phyloP scores from a whole-genome alignment of 805 yeast species.

The Kazachstania psychrophila region DNA sequence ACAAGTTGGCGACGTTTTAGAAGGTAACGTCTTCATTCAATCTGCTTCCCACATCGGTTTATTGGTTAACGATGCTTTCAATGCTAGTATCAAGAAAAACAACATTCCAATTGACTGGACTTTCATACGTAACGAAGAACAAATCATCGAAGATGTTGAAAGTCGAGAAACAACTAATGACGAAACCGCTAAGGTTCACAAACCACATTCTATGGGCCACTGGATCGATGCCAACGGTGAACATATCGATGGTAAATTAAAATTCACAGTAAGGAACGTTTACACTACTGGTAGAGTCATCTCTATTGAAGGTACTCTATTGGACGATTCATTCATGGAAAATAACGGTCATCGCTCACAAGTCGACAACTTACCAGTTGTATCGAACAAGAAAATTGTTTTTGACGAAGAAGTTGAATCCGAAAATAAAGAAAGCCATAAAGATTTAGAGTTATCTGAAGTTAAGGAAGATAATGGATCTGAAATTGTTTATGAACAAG shows the following conservation, averaged over 20 bases:
- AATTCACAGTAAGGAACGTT: conserved; percentile 63
- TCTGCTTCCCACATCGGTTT: conserved; percentile 92
- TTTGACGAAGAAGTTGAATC: conserved; percentile 38
- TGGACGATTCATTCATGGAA: conserved; percentile 22
- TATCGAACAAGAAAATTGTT: conserved; percentile 38
- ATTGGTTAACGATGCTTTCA: conserved; percentile 84
- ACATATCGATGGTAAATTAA: conserved; percentile 73
- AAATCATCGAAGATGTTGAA: conserved; percentile 18
- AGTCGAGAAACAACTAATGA: conserved; percentile 11
- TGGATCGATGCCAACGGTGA: conserved; percentile 76
- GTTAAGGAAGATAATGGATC: conserved; percentile 29
- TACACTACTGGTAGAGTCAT: conserved; percentile 73
- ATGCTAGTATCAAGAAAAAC: conserved; percentile 80
- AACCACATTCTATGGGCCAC: conserved; percentile 56
- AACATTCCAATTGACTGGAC: conserved; percentile 83
- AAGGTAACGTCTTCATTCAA: conserved; percentile 86
- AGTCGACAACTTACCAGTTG: conserved; percentile 46
- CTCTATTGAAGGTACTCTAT: conserved; percentile 79
- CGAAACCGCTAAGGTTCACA: conserved; percentile 9
- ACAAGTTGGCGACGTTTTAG: conserved; percentile 71
- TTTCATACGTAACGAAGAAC: conserved; percentile 72
- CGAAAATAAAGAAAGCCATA: conserved; percentile 30
- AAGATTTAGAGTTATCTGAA: conserved; percentile 27
- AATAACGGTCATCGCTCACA: conserved; percentile 32
- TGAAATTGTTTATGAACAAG: conserved; percentile 28